A percentile compares a stretch with the other conserved stretches of the same genome.
These are phyloP conservation scores for Silene latifolia DNA, from an alignment of 148 eudicot species.

Conservation along the genomic window DNA sequence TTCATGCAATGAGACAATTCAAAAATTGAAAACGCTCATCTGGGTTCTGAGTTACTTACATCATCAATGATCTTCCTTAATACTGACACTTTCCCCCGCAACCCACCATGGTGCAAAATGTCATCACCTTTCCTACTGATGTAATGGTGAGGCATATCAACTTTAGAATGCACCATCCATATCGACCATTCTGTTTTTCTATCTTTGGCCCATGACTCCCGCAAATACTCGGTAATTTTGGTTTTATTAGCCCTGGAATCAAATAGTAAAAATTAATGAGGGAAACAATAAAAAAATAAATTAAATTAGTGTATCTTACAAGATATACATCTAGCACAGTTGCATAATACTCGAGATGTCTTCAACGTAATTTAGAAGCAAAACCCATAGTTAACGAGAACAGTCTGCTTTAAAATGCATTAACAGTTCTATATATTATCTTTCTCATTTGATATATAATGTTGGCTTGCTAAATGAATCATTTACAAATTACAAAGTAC, in stretches of 20 bases:
- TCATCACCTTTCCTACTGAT: conserved; percentile 66
- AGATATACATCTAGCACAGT: background rate
- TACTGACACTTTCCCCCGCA: conserved; percentile 52
- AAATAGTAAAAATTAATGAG: conserved; percentile 13
- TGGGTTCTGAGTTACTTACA: conserved; percentile 40
- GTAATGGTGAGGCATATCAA: conserved; percentile 93
- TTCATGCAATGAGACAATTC: conserved; percentile 1
- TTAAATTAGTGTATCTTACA: conserved; percentile 5
- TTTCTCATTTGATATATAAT: background rate
- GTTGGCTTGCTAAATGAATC: background rate
- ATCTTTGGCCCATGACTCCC: conserved; percentile 83
- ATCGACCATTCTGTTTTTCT: conserved; percentile 97
- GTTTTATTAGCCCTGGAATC: conserved; percentile 59
- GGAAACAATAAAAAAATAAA: background rate
- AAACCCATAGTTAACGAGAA: conserved; percentile 4
- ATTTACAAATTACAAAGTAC: conserved; percentile 3
- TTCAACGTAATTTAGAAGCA: background rate
- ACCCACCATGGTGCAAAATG: conserved; percentile 38
- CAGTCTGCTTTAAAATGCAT: background rate
- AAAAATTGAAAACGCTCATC: background rate
- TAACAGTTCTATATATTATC: too few species aligned
- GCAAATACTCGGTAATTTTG: conserved; percentile 61
- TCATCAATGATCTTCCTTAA: conserved; percentile 62
- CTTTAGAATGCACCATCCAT: conserved; percentile 97
- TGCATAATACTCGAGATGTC: background rate